These are phyloP conservation scores for Solanum chacoense DNA, from an alignment of 305 asterid genomes.

Conservation along the genomic window DNA sequence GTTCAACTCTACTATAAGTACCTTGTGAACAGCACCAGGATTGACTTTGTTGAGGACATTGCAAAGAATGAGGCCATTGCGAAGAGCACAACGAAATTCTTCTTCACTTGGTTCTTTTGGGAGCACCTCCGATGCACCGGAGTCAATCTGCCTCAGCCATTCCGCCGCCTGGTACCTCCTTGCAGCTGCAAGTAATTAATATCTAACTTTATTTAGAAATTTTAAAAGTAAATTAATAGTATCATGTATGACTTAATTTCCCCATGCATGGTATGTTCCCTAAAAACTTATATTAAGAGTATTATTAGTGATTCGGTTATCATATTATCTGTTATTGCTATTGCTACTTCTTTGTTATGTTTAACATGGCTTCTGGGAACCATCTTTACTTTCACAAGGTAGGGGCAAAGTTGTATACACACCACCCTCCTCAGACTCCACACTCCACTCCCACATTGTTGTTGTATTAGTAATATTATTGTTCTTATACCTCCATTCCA, in stretches of 20 bases:
- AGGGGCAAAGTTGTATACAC: background rate
- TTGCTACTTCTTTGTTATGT: background rate
- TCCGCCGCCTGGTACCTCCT: conserved; percentile 79
- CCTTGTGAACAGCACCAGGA: conserved; percentile 88
- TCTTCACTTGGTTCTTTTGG: conserved; percentile 66
- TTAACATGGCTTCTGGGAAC: background rate
- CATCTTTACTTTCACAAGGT: background rate
- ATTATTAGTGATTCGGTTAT: background rate
- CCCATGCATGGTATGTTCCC: background rate
- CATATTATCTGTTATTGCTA: background rate
- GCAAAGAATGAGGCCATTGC: conserved; percentile 90
- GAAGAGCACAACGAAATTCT: conserved; percentile 61
- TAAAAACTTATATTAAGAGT: background rate
- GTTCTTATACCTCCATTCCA: background rate
- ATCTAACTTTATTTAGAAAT: background rate
- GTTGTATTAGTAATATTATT: background rate
- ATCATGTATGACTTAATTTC: background rate
- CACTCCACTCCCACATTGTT: background rate
- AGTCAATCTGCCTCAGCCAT: conserved; percentile 87
- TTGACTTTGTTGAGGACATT: conserved; percentile 94
- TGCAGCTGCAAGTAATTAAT: conserved; percentile 30
- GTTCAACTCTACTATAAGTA: background rate
- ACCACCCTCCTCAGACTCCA: background rate
- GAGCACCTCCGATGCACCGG: conserved; percentile 54
- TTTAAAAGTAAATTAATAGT: background rate